phyloP scores from a whole-genome alignment of 2,329 filamentous ascomycete species.

The Pyricularia pennisetigena region DNA sequence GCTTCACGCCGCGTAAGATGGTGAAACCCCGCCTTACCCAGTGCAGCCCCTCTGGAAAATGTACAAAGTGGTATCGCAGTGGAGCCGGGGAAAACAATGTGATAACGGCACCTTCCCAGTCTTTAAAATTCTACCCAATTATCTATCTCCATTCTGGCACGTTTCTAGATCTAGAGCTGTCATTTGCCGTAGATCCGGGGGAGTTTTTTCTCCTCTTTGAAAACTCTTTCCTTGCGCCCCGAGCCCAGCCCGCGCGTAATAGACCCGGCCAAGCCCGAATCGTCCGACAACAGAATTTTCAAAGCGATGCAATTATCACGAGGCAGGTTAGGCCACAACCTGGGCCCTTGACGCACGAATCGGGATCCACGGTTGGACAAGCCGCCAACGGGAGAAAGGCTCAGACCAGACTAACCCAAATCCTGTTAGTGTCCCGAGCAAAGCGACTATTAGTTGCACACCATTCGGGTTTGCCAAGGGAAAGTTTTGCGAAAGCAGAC shows the following conservation, averaged over 20 bases:
- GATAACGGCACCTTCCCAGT: not conserved
- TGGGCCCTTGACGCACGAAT: not conserved
- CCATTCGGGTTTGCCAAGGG: too few relatives aligned
- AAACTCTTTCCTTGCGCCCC: too few relatives aligned
- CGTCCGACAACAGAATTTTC: not conserved
- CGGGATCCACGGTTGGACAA: not conserved
- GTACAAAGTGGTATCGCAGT: not conserved
- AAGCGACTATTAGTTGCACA: not conserved
- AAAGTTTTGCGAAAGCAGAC: too few relatives aligned
- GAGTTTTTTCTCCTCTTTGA: not conserved
- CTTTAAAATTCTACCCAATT: not conserved
- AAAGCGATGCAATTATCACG: not conserved
- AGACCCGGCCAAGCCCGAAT: too few relatives aligned
- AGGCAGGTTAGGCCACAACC: not conserved
- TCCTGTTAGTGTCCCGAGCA: not conserved
- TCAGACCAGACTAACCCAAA: not conserved
- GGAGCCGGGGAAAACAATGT: not conserved
- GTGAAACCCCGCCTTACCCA: not conserved
- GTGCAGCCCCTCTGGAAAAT: not conserved
- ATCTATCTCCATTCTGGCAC: not conserved
- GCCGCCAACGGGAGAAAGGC: not conserved
- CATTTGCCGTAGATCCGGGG: not conserved
- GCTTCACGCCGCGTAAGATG: not conserved
- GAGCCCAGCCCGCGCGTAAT: too few relatives aligned
- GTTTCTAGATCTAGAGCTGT: not conserved